These are phyloP conservation scores for Xerocomus alliaceus DNA, from an alignment of 1,284 basidiomycete genomes.

Conservation along the genomic window DNA sequence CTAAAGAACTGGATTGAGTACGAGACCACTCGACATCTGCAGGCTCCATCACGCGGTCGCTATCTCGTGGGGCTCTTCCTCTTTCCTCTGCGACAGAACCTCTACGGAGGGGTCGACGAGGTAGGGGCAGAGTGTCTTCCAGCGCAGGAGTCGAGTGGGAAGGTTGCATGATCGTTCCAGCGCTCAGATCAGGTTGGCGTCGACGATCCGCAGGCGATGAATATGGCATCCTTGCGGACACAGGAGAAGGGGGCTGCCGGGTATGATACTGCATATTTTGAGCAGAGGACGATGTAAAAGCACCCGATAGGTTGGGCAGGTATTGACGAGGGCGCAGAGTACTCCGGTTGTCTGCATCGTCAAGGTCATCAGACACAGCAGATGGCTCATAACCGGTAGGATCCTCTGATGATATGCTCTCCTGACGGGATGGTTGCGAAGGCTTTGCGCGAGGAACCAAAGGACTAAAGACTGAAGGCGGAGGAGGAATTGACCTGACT, in stretches of 20 bases:
- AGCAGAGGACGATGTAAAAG: slow-evolving; percentile 40
- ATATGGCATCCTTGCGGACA: slow-evolving; percentile 38
- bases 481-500: slow-evolving; percentile 59
- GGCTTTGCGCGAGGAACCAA: slow-evolving; percentile 54
- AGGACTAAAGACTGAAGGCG: slow-evolving; percentile 51
- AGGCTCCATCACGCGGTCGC: slow-evolving; percentile 30
- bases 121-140: slow-evolving; percentile 33
- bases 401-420: slow-evolving; percentile 74
- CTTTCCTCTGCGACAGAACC: slow-evolving; percentile 37
- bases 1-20: slow-evolving; percentile 13
- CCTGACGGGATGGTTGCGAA: slow-evolving; percentile 64
- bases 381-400: slow-evolving; percentile 73
- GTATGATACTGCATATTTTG: slow-evolving; percentile 32
- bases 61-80: slow-evolving; percentile 35
- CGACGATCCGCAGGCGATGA: slow-evolving; percentile 37
- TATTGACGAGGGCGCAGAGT: slow-evolving; percentile 50
- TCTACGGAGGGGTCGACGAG: slow-evolving; percentile 35
- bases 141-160: slow-evolving; percentile 37
- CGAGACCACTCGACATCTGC: slow-evolving; percentile 31
- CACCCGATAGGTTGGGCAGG: slow-evolving; percentile 40
- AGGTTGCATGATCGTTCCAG: slow-evolving; percentile 28
- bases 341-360: slow-evolving; percentile 57
- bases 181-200: slow-evolving; percentile 30
- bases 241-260: slow-evolving; percentile 41
- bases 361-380: slow-evolving; percentile 62